Evolutionary conservation across 768 basidiomycete genomes (phyloP).

Genomic region (Clitopilus passeckerianus): DNA sequence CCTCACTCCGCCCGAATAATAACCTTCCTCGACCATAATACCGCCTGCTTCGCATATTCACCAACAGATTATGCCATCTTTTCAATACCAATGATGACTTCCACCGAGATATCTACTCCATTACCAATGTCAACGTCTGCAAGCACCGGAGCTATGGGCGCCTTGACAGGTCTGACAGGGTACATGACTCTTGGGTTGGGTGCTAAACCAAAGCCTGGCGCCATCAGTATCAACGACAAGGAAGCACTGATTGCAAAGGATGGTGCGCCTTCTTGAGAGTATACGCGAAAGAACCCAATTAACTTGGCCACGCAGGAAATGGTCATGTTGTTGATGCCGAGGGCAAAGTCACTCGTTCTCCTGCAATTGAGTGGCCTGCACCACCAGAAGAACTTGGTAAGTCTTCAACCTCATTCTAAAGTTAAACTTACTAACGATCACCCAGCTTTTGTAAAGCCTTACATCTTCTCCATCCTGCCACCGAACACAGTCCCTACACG

Average conservation of each 20-base stretch:
- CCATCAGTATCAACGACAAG: slow-evolving; percentile 47
- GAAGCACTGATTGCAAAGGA: slow-evolving; percentile 77
- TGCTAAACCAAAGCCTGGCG: slow-evolving; percentile 64
- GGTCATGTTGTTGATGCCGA: slow-evolving; percentile 62
- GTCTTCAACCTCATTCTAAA: background rate
- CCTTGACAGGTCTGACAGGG: slow-evolving; percentile 72
- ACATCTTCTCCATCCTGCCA: slow-evolving; percentile 72
- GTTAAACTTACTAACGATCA: background rate
- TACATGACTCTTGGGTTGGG: slow-evolving; percentile 85
- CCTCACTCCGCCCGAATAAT: slow-evolving; percentile 91
- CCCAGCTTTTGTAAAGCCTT: slow-evolving; percentile 70
- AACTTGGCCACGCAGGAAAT: slow-evolving; percentile 40
- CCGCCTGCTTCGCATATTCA: slow-evolving; percentile 76
- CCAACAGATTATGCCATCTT: slow-evolving; percentile 74
- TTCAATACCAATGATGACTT: slow-evolving; percentile 52
- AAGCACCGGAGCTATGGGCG: slow-evolving; percentile 58
- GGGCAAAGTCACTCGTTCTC: slow-evolving; percentile 44
- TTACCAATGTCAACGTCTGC: slow-evolving; percentile 38
- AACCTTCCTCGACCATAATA: slow-evolving; percentile 60
- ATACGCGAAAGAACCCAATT: background rate
- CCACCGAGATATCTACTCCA: slow-evolving; percentile 48
- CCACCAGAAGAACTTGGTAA: slow-evolving; percentile 78
- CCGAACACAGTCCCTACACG: slow-evolving; percentile 48
- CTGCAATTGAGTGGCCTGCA: slow-evolving; percentile 67
- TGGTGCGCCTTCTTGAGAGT: slow-evolving; percentile 40